Percentiles rank a stretch among this genome's conserved stretches.
phyloP scores from a whole-genome alignment of 1,284 basidiomycete species.

The Amylostereum chailletii region DNA sequence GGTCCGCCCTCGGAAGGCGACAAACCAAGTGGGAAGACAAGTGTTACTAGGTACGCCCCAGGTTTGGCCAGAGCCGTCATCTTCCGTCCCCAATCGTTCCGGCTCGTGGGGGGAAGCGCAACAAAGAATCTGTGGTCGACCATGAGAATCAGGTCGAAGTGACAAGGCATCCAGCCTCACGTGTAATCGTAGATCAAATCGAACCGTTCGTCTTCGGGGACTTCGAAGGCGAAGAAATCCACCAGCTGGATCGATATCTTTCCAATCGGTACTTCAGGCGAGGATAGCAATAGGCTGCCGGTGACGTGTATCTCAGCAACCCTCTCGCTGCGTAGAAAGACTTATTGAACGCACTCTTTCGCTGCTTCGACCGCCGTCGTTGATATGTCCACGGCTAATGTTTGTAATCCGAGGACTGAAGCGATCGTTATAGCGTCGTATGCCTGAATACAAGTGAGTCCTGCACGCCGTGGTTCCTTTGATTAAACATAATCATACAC shows the following conservation, averaged over 20 bases:
- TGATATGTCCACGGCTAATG: constrained; percentile 50
- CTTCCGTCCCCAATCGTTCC: constrained; percentile 48
- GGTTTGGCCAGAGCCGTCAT: constrained; percentile 49
- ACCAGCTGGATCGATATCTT: constrained; percentile 28
- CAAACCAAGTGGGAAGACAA: constrained; percentile 45
- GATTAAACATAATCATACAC: constrained; percentile 30
- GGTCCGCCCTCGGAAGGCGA: constrained; percentile 41
- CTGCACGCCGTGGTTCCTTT: neutral
- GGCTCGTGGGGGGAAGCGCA: constrained; percentile 49
- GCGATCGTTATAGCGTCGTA: constrained; percentile 56
- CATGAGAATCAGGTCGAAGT: neutral
- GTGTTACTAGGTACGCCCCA: constrained; percentile 53
- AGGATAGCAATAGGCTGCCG: neutral
- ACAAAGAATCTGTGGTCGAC: constrained; percentile 50
- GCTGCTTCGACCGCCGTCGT: constrained; percentile 44
- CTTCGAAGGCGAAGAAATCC: constrained; percentile 47
- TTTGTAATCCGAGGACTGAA: constrained; percentile 36
- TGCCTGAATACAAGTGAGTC: constrained; percentile 32
- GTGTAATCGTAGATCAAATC: constrained; percentile 64
- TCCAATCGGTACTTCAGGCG: neutral
- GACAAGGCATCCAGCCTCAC: constrained; percentile 24
- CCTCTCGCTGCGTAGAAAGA: neutral
- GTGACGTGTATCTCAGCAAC: too few relatives aligned
- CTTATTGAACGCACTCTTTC: constrained; percentile 29
- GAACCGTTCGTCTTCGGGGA: constrained; percentile 32